Conservation (phyloP, 2,329 filamentous ascomycete genomes). For the Aureobasidium sp. region DNA sequence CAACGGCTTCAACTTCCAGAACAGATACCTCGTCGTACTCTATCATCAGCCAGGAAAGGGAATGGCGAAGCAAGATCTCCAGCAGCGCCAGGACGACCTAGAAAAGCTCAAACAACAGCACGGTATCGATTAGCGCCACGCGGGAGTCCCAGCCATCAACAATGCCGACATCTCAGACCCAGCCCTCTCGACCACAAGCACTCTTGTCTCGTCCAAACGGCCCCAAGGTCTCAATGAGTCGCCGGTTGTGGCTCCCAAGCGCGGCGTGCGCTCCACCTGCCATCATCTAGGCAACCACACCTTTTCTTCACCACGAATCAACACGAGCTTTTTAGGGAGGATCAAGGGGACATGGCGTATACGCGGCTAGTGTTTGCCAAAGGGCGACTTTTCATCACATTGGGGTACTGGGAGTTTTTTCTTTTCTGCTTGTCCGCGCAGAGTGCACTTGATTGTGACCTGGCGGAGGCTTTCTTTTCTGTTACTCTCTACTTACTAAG, state of each 20-base stretch:
- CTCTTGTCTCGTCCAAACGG: conserved; percentile 2
- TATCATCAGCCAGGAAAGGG: conserved; percentile 67
- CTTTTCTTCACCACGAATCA: conserved; percentile 11
- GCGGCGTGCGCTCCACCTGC: conserved; percentile 11
- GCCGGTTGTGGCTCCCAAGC: conserved; percentile 12
- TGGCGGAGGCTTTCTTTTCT: background rate
- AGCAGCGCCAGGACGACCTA: conserved; percentile 91
- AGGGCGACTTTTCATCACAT: background rate
- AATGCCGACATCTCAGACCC: background rate
- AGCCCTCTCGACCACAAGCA: conserved; percentile 1
- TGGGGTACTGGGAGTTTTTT: conserved; percentile 1
- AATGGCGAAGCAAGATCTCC: conserved; percentile 82
- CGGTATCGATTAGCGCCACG: conserved; percentile 58
- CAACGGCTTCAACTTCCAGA: conserved; percentile 99
- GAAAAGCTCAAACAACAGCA: conserved; percentile 97
- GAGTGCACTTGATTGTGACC: conserved; percentile 1
- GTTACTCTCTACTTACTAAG: background rate
- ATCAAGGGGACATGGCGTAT: conserved; percentile 10
- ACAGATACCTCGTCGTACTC: conserved; percentile 88
- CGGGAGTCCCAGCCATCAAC: conserved; percentile 19
- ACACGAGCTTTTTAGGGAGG: conserved; percentile 12
- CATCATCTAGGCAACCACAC: conserved; percentile 7
- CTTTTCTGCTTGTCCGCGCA: background rate
- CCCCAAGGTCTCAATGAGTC: background rate
- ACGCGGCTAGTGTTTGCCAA: conserved; percentile 1